A percentile compares a stretch with the other conserved stretches of the same genome.
Conservation (phyloP, 805 yeast species). For the Candida sakaeoensis region DNA sequence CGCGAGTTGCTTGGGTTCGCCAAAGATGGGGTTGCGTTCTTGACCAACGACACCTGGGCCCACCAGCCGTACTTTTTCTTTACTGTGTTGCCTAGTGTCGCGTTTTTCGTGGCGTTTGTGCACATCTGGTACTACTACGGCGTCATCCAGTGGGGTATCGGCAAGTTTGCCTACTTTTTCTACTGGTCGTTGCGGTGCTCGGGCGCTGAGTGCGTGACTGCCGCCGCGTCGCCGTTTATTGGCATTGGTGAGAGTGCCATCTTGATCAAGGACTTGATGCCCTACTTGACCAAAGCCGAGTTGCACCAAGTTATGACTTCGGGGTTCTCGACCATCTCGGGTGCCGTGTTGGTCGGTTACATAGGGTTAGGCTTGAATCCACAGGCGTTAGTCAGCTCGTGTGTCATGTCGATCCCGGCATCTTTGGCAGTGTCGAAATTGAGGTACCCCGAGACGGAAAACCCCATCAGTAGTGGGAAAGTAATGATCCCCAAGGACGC, state of each 20-base stretch:
- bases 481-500: slow-evolving; percentile 42
- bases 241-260: slow-evolving; percentile 67
- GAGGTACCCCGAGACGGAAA: slow-evolving; percentile 57
- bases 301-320: slow-evolving; percentile 60
- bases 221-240: slow-evolving; percentile 64
- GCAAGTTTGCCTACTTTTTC: slow-evolving; percentile 54
- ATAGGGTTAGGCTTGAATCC: slow-evolving; percentile 61
- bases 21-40: slow-evolving; percentile 57
- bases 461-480: slow-evolving; percentile 47
- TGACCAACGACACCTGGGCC: slow-evolving; percentile 42
- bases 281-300: slow-evolving; percentile 57
- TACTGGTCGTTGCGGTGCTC: slow-evolving; percentile 57
- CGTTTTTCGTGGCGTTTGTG: slow-evolving; percentile 60
- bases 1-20: slow-evolving; percentile 56
- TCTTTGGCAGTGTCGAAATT: slow-evolving; percentile 58
- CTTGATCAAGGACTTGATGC: slow-evolving; percentile 55
- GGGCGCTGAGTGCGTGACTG: slow-evolving; percentile 64
- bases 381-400: slow-evolving; percentile 60
- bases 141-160: slow-evolving; percentile 55
- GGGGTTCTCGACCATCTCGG: slow-evolving; percentile 63
- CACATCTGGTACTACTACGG: slow-evolving; percentile 61
- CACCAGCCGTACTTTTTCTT: slow-evolving; percentile 47
- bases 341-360: slow-evolving; percentile 60
- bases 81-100: slow-evolving; percentile 58
- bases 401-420: slow-evolving; percentile 69